These are phyloP conservation scores for Blastomyces silverae DNA, from an alignment of 2,329 filamentous ascomycete genomes.

Conservation along the genomic window DNA sequence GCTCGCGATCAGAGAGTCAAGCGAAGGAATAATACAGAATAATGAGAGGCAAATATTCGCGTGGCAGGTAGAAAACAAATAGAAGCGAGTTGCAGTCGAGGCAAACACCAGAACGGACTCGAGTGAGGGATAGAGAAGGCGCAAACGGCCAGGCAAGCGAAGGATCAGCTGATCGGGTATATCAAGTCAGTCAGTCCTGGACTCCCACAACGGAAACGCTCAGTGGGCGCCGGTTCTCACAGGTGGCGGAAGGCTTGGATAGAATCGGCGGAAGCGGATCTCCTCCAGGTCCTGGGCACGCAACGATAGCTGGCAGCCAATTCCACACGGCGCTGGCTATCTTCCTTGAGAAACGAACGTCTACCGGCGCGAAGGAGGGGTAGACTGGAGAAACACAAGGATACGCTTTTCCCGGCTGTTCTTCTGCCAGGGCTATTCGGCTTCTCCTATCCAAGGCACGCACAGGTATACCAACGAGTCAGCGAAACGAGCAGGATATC, in stretches of 20 bases:
- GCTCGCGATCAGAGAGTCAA: constrained; percentile 19
- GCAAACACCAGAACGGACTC: not conserved
- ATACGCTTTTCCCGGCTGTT: not conserved
- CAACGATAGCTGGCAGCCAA: not conserved
- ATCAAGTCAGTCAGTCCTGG: no score
- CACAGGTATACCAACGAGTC: not conserved
- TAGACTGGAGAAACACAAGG: not conserved
- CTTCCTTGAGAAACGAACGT: not conserved
- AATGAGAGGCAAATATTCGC: not conserved
- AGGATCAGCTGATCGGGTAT: constrained; percentile 8
- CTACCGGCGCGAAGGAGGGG: constrained; percentile 5
- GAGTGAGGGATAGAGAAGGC: not conserved
- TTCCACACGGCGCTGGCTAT: not conserved
- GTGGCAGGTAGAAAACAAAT: not conserved
- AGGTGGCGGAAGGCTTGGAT: not conserved
- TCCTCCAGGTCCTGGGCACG: not conserved
- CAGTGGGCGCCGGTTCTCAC: not conserved
- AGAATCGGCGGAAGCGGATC: not conserved
- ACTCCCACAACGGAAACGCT: not conserved
- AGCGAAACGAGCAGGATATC: not conserved
- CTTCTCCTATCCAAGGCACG: not conserved
- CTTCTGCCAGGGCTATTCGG: not conserved
- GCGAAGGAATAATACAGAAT: constrained; percentile 4
- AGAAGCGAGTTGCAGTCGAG: not conserved
- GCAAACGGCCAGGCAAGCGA: not conserved